These are phyloP conservation scores for Choanephora cucurbitarum DNA, from an alignment of 371 early-diverging fungal species.

Conservation along the genomic window DNA sequence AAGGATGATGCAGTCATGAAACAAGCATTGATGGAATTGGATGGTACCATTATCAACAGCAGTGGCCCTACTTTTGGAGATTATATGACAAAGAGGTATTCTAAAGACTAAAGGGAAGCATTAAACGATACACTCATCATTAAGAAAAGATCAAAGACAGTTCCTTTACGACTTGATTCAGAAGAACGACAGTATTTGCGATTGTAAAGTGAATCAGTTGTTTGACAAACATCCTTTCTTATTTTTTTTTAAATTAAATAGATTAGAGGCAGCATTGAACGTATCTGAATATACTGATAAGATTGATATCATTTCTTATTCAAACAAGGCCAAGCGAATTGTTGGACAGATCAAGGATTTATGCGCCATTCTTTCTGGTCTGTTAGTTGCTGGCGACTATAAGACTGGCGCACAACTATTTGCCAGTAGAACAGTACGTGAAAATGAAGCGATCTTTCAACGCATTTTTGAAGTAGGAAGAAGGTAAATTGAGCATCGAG, in stretches of 20 bases:
- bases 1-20: conserved; percentile 21
- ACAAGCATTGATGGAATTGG: conserved; percentile 37
- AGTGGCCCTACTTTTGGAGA: conserved; percentile 62
- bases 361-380: conserved; percentile 90
- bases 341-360: conserved; percentile 92
- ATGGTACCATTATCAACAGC: conserved; percentile 48
- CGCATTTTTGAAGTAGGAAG: conserved; percentile 94
- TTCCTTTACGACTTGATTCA: conserved; percentile 87
- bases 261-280: conserved; percentile 88
- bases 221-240: too few relatives aligned
- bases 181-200: conserved; percentile 88
- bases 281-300: conserved; percentile 87
- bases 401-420: conserved; percentile 84
- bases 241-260: conserved; percentile 8
- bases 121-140: not conserved
- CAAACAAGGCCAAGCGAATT: conserved; percentile 85
- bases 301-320: conserved; percentile 86
- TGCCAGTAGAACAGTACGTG: conserved; percentile 72
- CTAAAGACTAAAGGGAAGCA: conserved; percentile 1
- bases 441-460: conserved; percentile 87
- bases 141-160: conserved; percentile 71
- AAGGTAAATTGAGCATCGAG: conserved; percentile 50
- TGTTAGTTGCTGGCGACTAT: conserved; percentile 82
- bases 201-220: too few relatives aligned
- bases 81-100: conserved; percentile 74